These are phyloP conservation scores for Saccharomycopsis vini DNA, from an alignment of 805 yeast genomes.

Conservation along the genomic window DNA sequence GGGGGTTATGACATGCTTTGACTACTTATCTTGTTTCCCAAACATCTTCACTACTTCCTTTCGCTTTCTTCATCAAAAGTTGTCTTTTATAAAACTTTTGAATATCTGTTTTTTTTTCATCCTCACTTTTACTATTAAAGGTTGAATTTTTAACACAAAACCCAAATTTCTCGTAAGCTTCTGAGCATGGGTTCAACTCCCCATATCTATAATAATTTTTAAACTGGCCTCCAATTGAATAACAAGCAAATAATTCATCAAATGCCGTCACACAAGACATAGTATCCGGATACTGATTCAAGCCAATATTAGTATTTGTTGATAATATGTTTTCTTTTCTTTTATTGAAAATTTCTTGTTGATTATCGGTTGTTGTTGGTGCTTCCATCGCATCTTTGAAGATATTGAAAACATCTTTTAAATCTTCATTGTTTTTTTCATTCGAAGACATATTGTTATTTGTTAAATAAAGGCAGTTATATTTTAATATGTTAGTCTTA, in stretches of 20 bases:
- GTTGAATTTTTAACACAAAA: conserved; percentile 64
- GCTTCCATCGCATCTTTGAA: conserved; percentile 16
- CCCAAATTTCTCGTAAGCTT: conserved; percentile 64
- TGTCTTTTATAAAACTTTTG: conserved; percentile 64
- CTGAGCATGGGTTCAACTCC: conserved; percentile 59
- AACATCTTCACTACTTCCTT: conserved; percentile 76
- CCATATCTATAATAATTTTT: conserved; percentile 82
- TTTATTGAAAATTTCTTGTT: not conserved
- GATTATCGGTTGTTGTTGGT: not conserved
- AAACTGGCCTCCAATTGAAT: conserved; percentile 84
- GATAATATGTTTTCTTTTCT: conserved; percentile 8
- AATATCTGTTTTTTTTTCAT: conserved; percentile 36
- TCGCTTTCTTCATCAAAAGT: conserved; percentile 48
- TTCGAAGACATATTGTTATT: too few species aligned
- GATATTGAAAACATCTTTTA: conserved; percentile 10
- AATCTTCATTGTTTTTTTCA: conserved; percentile 11
- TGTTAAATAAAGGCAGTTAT: too few species aligned
- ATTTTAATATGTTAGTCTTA: too few species aligned
- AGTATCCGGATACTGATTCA: conserved; percentile 9
- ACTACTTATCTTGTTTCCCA: conserved; percentile 45
- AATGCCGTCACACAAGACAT: conserved; percentile 77
- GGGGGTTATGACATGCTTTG: not conserved
- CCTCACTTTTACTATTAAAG: conserved; percentile 34
- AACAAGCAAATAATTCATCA: conserved; percentile 79
- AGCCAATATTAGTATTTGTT: conserved; percentile 4